Evolutionary conservation across 2,329 filamentous ascomycete species (phyloP).

Genomic region (Microcera coccophila): DNA sequence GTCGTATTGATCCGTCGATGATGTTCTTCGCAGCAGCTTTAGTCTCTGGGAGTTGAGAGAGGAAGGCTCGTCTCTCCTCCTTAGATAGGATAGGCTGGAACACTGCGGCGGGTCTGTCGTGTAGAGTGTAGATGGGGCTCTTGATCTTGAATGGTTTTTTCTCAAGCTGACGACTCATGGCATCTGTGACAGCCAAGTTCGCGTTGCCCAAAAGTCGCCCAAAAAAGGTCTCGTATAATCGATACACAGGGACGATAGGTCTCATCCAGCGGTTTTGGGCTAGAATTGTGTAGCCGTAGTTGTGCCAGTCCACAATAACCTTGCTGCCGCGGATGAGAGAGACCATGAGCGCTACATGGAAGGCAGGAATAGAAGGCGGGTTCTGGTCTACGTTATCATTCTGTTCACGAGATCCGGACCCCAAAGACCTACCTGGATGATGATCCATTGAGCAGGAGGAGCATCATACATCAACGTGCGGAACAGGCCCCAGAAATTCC

Average conservation of each 20-base stretch:
- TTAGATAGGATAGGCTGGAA: constrained; percentile 65
- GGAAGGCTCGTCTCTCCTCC: constrained; percentile 52
- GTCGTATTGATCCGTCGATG: constrained; percentile 53
- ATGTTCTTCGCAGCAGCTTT: constrained; percentile 56
- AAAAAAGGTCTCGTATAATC: constrained; percentile 71
- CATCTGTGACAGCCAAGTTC: constrained; percentile 84
- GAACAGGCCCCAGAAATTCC: constrained; percentile 72
- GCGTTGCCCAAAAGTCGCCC: constrained; percentile 63
- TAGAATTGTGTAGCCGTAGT: constrained; percentile 94
- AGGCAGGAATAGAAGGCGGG: constrained; percentile 88
- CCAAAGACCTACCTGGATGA: constrained; percentile 62
- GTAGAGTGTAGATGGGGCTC: constrained; percentile 65
- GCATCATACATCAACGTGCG: constrained; percentile 69
- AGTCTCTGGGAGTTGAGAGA: constrained; percentile 64
- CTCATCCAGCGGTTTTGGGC: constrained; percentile 59
- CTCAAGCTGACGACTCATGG: constrained; percentile 74
- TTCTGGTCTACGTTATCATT: constrained; percentile 54
- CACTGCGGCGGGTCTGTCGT: constrained; percentile 79
- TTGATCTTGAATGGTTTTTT: constrained; percentile 60
- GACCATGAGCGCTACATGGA: constrained; percentile 69
- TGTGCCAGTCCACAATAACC: constrained; percentile 96
- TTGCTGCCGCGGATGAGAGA: constrained; percentile 74
- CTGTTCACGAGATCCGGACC: not conserved
- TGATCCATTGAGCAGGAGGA: constrained; percentile 74
- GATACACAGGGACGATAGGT: constrained; percentile 73